Evolutionary conservation across 805 yeast genomes (phyloP).

Genomic region (Yarrowia yakushimensis): DNA sequence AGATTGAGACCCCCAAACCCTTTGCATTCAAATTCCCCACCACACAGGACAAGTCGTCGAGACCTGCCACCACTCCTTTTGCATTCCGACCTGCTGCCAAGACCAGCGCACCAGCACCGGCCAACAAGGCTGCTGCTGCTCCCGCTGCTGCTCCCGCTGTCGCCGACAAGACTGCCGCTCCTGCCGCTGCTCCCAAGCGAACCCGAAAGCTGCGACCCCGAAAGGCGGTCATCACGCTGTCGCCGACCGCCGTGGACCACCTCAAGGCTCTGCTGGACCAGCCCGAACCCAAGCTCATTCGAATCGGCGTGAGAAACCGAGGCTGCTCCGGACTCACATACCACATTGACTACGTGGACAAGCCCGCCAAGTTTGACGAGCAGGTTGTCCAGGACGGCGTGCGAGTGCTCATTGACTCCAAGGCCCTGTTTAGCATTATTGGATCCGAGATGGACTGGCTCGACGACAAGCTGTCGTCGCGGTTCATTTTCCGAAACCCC

Average conservation of each 20-base stretch:
- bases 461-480: constrained; percentile 83
- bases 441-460: constrained; percentile 99
- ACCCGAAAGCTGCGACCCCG: constrained; percentile 71
- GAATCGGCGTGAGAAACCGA: constrained; percentile 91
- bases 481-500: constrained; percentile 92
- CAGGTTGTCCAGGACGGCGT: constrained; percentile 88
- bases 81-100: constrained; percentile 16
- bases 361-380: constrained; percentile 95
- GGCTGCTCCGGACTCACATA: constrained; percentile 96
- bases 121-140: neutral
- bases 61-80: constrained; percentile 17
- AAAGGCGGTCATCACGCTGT: constrained; percentile 81
- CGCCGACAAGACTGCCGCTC: constrained; percentile 17
- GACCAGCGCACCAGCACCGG: neutral
- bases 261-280: constrained; percentile 61
- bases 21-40: constrained; percentile 24
- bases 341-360: constrained; percentile 81
- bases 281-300: constrained; percentile 77
- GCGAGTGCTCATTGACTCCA: constrained; percentile 87
- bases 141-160: neutral
- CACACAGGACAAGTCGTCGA: constrained; percentile 13
- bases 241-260: constrained; percentile 73
- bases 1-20: constrained; percentile 8
- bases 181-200: constrained; percentile 38
- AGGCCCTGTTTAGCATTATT: constrained; percentile 90